Base-by-base conservation (phyloP, 306 rosid genomes). In the Hylodesmum podocarpum region DNA sequence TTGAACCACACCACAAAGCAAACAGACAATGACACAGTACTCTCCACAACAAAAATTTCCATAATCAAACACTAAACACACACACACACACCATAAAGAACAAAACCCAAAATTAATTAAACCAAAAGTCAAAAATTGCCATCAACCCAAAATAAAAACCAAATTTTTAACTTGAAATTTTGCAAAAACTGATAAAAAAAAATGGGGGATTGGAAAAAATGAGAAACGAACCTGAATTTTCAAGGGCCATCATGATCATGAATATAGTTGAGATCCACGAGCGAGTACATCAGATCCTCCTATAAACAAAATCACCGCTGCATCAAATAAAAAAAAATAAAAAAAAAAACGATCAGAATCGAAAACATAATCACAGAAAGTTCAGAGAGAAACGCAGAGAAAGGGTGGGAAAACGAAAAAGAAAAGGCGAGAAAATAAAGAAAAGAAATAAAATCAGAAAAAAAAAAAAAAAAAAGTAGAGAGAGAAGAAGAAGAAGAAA, bases 161-260 rank as follows among this genome's bases (percentile, higher is more conserved):
- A 24, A 72, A 74, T 58, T 36, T n/a, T n/a, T n/a, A n/a, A n/a
- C n/a, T n/a, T n/a, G n/a, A 51, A 54, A 82, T 72, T 72, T n/a
- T n/a, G n/a, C n/a, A n/a, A n/a, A 28, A 39, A 28, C 13, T 18
- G 19, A 9, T 36, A 18, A 28, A 29, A 18, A 4, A 57, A 67
- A 29, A 3, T 14, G 0, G 11, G 12, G 2, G 39, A 39, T 58
- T 3, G 36, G 29, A 71, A 19, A 7, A 62, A 55, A 21, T 1
- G 70, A 33, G 54, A 6, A 27, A 10, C 69, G 59, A 64, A 93
- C 98, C 98, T 80, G 87, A 78, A 46, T 81, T 87, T 85, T 93
- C 94, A 93, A 86, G 94, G 88, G 94, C 91, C 98, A 85, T 93
- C 91, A 84, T 87, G 96, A 85, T 90, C 93, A 75, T 79, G 80